Evolutionary conservation across 768 basidiomycete species (phyloP), one percentile per base, ranked within the genome.

Genomic region (Rhodotorula sphaerocarpa): DNA sequence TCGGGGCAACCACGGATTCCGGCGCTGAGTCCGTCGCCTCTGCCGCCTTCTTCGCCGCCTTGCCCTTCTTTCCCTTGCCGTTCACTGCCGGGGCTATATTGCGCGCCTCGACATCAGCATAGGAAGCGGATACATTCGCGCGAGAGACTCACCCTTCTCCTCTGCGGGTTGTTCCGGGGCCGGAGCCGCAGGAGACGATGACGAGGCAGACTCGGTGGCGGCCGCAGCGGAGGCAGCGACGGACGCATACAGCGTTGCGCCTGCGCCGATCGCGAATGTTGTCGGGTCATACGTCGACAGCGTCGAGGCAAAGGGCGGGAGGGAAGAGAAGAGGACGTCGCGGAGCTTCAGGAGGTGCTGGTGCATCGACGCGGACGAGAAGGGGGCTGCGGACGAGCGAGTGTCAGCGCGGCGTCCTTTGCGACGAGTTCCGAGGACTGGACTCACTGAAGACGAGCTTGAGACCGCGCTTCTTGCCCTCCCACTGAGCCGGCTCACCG

Each of bases 301-400:
- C 14, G 59, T 63, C 21, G 63, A 55, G 21, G 54, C 55, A 34
- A 70, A 57, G 11, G 66, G 57, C 1, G 67, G 60, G 25, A 74
- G 46, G 31, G 53, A 61, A 20, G 70, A 62, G 31, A 70, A 66
- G 31, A 69, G 64, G 18, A 75, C 75, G 60, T 78, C 76, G 28
- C 75, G 73, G 34, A 78, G 73, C 16, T 76, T 72, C n/a, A 78
- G 70, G 33, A 79, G 70, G 48, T 76, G 73, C n/a, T 74, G 72
- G 23, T 77, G 73, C 51, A 76, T 77, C 25, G 74, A 70, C 31
- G 74, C 72, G 50, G 76, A 75, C 25, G 75, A 73, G 69, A 74
- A 79, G 3, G 78, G 74, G 59, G 76, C 78, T 77, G 68, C 0
- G 23, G 1, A 20, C 2, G 27, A 41, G 2, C 7, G 9, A 0